These are phyloP conservation scores for Aspergillus alliaceus DNA, from an alignment of 2,329 filamentous ascomycete genomes.

Conservation along the genomic window DNA sequence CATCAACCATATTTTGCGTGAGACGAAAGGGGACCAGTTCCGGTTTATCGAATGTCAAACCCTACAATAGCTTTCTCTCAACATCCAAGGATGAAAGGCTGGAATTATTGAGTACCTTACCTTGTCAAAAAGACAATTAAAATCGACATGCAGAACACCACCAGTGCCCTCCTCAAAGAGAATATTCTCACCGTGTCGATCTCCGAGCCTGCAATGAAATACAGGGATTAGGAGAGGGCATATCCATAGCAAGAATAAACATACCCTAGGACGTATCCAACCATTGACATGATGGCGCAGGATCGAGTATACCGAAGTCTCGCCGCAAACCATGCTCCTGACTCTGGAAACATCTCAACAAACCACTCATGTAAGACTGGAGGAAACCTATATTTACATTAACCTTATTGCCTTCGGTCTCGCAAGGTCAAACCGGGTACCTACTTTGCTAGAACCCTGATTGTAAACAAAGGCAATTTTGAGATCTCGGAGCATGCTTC, in stretches of 20 bases:
- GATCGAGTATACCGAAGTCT: constrained; percentile 88
- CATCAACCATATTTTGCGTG: constrained; percentile 97
- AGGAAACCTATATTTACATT: constrained; percentile 60
- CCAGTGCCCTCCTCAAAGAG: constrained; percentile 91
- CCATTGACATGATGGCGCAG: constrained; percentile 99
- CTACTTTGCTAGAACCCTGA: constrained; percentile 55
- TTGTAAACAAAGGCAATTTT: constrained; percentile 71
- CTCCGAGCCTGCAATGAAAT: constrained; percentile 63
- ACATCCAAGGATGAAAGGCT: neutral
- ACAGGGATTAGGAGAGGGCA: constrained; percentile 5
- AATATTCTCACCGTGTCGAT: constrained; percentile 96
- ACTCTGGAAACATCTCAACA: constrained; percentile 88
- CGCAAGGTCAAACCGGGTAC: neutral
- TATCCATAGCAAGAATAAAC: constrained; percentile 4
- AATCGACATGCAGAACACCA: constrained; percentile 95
- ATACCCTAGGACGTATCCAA: constrained; percentile 82
- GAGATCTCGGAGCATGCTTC: constrained; percentile 63
- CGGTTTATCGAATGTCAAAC: constrained; percentile 89
- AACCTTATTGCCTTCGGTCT: constrained; percentile 2
- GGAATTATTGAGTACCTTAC: constrained; percentile 17
- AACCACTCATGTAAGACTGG: constrained; percentile 93
- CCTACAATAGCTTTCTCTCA: constrained; percentile 40
- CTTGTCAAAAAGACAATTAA: constrained; percentile 99
- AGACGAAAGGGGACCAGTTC: constrained; percentile 94
- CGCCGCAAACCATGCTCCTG: constrained; percentile 87